Base-by-base conservation (phyloP, 2,329 filamentous ascomycete genomes). In the Aspergillus transmontanensis region DNA sequence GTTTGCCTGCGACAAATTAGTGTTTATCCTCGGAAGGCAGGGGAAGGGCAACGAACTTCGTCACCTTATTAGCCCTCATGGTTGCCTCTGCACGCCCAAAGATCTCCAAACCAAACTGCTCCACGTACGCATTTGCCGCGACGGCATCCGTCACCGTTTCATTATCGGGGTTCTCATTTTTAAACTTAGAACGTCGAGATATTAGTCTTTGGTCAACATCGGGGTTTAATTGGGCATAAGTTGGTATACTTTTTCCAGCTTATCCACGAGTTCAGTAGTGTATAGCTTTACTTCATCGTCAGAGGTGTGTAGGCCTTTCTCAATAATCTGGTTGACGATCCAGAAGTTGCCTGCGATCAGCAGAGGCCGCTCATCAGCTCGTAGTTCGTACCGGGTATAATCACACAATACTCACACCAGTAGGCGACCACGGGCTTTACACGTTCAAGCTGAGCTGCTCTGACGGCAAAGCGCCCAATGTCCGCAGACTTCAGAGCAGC, bases 51-150 rank as follows among this genome's bases (percentile, higher is more conserved):
- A 58, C 53, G 23, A 66, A 93, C 90, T 87, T 89, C 46, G 93
- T 94, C 65, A 92, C 93, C 74, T 90, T 94, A 79, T 95, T 90
- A 56, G 91, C 90, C 63, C 89, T 87, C 72, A 98, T 87, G 0
- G 93, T 90, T 61, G 90, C 88, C 72, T 97, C 92, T 4, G 92
- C 94, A 66, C 93, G 87, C 55, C 90, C 86, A 67, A 99, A 94
- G 0, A 93, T 94, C 72, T 97, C 91, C 67, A 94, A 84, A 0
- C 90, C 94, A 77, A 99, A 99, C 75, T 97, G 91, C 78, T 98
- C 94, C 55, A 98, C 90, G 72, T 97, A 97, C 59, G 93, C 93
- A 78, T 94, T 92, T 1, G 93, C 94, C 4, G 91, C 92, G 1
- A 89, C 82, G 71, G 97, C 94, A 78, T 98, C 94, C 6, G 87